A percentile compares a stretch with the other conserved stretches of the same genome.
Conservation (phyloP, 805 yeast species). For the Kazachstania psychrophila region DNA sequence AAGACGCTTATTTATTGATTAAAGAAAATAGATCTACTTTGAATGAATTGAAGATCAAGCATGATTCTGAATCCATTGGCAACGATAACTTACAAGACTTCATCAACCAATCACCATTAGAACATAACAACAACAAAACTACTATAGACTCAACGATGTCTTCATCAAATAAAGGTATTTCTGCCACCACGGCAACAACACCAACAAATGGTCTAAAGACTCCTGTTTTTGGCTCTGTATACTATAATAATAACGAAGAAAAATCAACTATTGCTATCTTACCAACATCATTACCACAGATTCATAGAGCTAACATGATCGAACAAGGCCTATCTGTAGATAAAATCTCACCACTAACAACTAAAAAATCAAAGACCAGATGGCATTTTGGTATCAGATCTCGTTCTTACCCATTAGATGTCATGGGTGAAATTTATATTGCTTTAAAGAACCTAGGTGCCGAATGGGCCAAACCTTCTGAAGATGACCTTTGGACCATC, state of each 20-base stretch:
- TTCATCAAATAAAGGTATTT: constrained; percentile 27
- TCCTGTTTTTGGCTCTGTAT: constrained; percentile 21
- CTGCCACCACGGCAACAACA: constrained; percentile 39
- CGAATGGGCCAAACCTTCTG: constrained; percentile 93
- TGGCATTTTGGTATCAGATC: constrained; percentile 99
- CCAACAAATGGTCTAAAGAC: constrained; percentile 12
- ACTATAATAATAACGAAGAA: constrained; percentile 16
- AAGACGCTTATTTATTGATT: constrained; percentile 78
- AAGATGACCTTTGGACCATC: constrained; percentile 93
- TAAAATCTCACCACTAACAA: constrained; percentile 45
- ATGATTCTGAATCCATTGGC: constrained; percentile 15
- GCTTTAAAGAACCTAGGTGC: constrained; percentile 92
- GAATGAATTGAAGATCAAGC: constrained; percentile 40
- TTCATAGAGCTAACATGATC: constrained; percentile 88
- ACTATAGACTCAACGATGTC: constrained; percentile 1
- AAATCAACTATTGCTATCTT: constrained; percentile 77
- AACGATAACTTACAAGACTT: constrained; percentile 43
- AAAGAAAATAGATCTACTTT: constrained; percentile 68
- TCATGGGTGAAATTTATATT: constrained; percentile 95
- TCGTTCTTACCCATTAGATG: constrained; percentile 91
- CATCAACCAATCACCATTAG: constrained; percentile 52
- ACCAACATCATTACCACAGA: constrained; percentile 89
- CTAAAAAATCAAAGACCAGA: constrained; percentile 83
- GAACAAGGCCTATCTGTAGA: constrained; percentile 44
- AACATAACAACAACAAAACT: constrained; percentile 9